Conservation (phyloP, 2,329 filamentous ascomycete species). For the Fusarium xyrophilum region DNA sequence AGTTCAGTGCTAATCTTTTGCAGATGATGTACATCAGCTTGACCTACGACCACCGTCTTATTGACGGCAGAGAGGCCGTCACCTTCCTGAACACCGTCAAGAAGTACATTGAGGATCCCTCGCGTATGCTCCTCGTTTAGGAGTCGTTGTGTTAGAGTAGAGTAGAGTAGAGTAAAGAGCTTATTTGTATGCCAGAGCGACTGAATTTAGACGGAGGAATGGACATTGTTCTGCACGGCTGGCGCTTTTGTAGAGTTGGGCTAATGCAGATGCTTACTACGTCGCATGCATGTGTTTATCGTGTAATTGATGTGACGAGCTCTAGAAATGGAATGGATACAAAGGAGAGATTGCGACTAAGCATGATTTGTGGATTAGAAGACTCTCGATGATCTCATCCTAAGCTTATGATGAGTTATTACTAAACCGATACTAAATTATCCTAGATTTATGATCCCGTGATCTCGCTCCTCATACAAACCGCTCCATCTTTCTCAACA, state of each 20-base stretch:
- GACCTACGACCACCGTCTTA: slow-evolving; percentile 62
- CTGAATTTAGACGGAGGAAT: slow-evolving; percentile 7
- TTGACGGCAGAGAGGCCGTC: slow-evolving; percentile 66
- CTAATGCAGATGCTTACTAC: slow-evolving; percentile 14
- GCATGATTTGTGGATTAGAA: no score
- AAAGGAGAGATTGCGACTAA: no score
- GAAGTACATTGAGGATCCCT: slow-evolving; percentile 50
- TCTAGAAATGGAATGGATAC: neutral
- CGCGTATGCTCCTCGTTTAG: slow-evolving; percentile 57
- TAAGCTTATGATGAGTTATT: no score
- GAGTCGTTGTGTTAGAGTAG: neutral
- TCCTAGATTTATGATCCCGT: neutral
- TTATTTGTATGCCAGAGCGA: slow-evolving; percentile 30
- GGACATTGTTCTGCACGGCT: slow-evolving; percentile 10
- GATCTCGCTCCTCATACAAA: slow-evolving; percentile 50
- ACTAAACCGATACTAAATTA: neutral
- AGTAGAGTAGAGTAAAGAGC: neutral
- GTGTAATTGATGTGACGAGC: neutral
- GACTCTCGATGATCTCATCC: neutral
- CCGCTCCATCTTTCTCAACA: slow-evolving; percentile 51
- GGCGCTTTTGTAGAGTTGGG: slow-evolving; percentile 23
- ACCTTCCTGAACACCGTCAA: slow-evolving; percentile 57
- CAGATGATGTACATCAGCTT: slow-evolving; percentile 57
- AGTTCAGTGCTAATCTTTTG: neutral
- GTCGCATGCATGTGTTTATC: neutral